Evolutionary conservation across 2,329 filamentous ascomycete genomes (phyloP), one percentile per base, ranked within the genome.

Genomic region (Colletotrichum limetticola): DNA sequence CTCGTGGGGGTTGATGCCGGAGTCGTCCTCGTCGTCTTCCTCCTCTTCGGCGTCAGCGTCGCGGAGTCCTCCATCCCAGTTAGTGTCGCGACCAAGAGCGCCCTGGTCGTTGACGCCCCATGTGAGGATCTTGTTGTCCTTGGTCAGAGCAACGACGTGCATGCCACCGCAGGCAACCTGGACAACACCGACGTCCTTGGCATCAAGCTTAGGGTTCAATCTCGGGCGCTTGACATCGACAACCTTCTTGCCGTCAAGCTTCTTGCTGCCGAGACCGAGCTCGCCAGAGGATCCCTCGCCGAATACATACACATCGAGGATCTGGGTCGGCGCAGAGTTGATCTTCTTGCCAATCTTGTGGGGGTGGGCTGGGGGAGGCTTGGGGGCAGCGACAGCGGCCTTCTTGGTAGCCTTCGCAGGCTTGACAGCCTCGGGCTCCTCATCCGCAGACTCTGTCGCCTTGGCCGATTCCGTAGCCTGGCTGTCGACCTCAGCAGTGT

Each of bases 81-180:
- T 84, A 89, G 42, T 95, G 79, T 94, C 89, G 79, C 94, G 88
- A 55, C 94, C 94, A 49, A 97, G 88, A 9, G 94, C 93, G 75
- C 93, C 93, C 79, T 95, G 91, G 79, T 97, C 94, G 80, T 97
- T 97, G 77, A 97, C 94, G 66, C 94, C 94, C 94, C 94, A 97
- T 32, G 93, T 95, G 66, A 95, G 85, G 76, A 97, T 93, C 83
- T 91, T 92, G 86, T 95, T 94, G 81, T 96, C 92, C 76, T 91
- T 89, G 62, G 94, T 96, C 65, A 97, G 84, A 3, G 92, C 94
- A 74, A 93, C 86, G 65, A 88, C 91, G 83, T 97, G 94, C 94
- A 97, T 96, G 69, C 94, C 94, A 74, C 94, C 94, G 73, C 92
- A 91, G 63, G 93, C 91, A 70, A 97, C 83, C 81, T 94, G 91